Evolutionary conservation across 2,329 filamentous ascomycete species (phyloP), one percentile per base, ranked within the genome.

Genomic region (Epichloe brachyelytri): DNA sequence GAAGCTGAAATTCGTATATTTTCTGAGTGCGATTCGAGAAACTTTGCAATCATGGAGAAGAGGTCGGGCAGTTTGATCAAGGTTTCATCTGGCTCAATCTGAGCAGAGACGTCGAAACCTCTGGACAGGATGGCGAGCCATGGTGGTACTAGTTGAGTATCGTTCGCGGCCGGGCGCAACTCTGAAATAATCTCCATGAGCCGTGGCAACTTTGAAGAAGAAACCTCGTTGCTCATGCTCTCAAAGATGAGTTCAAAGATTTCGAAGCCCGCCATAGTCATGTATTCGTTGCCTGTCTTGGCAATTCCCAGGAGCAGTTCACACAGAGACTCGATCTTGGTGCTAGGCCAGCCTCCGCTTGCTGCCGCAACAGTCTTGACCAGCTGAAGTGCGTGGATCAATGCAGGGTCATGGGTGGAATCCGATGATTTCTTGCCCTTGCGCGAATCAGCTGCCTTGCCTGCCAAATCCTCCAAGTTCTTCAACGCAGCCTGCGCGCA

Each of bases 221-320:
- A 87, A 46, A 90, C 77, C 58, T 95, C 88, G 57, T 90, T 85
- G 15, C 83, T 79, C 85, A 98, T 90, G 7, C 89, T 86, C 59
- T 86, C 85, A 58, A 98, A 97, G 43, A 97, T 95, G 65, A 95
- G 85, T 66, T 98, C 93, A 61, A 98, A 98, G 4, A 97, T 91
- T 57, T 96, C 91, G 60, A 98, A 96, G 0, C 90, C 86, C 11
- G 88, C 85, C 84, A 97, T 94, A 34, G 90, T 95, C 74, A 98
- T 83, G 66, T 91, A 95, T 65, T 97, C 90, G 65, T 94, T 96
- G 66, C 82, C 93, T 8, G 86, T 90, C 62, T 84, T 84, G 33
- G 91, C 91, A 55, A 97, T 95, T 58, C 83, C 82, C 58, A 98
- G 79, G 52, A 98, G 72, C 50, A 95, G 72, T 67, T 97, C 90